phyloP scores from a whole-genome alignment of 495 filamentous ascomycete species.

The Podospora pseudopauciseta region DNA sequence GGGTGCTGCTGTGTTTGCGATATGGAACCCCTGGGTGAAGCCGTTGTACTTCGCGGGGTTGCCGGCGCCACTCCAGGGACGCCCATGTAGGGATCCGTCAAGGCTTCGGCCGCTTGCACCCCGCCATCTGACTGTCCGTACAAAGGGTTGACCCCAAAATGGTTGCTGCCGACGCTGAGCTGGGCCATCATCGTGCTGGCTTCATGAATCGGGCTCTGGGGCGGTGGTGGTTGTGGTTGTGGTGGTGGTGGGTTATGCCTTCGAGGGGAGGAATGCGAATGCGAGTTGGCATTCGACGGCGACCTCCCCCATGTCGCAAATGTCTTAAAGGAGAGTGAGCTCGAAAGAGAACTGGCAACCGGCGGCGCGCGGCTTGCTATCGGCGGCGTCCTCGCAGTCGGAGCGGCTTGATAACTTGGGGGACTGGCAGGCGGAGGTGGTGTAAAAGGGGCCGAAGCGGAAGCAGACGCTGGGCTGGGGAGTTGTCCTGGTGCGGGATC shows the following conservation, averaged over 20 bases:
- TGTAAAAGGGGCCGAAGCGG: constrained; percentile 9
- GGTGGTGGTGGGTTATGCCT: neutral
- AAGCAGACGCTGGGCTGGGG: constrained; percentile 6
- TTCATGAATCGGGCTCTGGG: constrained; percentile 18
- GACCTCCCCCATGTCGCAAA: constrained; percentile 24
- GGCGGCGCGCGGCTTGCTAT: neutral
- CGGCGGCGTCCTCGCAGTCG: neutral
- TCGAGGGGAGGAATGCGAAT: constrained; percentile 17
- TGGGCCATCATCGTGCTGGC: constrained; percentile 27
- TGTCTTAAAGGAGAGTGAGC: neutral
- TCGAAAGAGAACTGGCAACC: constrained; percentile 8
- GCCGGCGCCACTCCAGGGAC: constrained; percentile 8
- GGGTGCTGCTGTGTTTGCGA: constrained; percentile 5
- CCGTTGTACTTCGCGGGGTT: neutral
- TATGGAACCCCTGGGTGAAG: neutral
- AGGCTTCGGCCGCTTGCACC: constrained; percentile 31
- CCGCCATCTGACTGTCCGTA: constrained; percentile 34
- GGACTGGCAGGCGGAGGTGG: neutral
- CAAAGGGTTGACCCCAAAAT: constrained; percentile 29
- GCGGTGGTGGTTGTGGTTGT: constrained; percentile 1
- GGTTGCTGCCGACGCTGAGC: constrained; percentile 19
- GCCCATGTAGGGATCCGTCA: constrained; percentile 26
- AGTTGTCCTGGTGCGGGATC: neutral
- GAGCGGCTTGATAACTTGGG: neutral
- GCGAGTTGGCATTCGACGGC: constrained; percentile 22